Base-by-base conservation (phyloP, 2,329 filamentous ascomycete genomes). In the Paraphaeosphaeria sporulosa region DNA sequence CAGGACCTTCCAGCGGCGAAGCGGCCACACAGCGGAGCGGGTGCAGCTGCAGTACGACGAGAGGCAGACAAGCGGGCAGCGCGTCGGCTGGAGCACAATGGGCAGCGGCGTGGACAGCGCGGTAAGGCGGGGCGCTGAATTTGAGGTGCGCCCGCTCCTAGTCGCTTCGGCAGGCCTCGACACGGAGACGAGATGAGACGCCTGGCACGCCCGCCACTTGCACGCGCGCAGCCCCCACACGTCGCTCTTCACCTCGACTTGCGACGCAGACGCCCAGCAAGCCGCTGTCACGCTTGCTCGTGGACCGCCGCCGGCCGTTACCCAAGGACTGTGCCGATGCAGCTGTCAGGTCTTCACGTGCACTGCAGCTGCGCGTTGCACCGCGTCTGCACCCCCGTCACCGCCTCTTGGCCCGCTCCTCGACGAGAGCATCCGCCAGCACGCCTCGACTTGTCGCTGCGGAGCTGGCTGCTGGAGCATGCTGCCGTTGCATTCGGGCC, bases 31-130 rank as follows among this genome's bases (percentile, higher is more conserved):
- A 66, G 36, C 36, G 64, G 63, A 61, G 62, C 63, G 49, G 52
- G 55, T 51, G 61, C n/a, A 64, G 63, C 65, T 68, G 71, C 70
- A 50, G 73, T 74, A 66, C 68, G 63, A 75, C 72, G 42, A 49
- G 32, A 62, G 57, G 47, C 47, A 58, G 57, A 21, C 58, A 54
- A 53, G 44, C 32, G 36, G 52, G 59, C 53, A 64, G 63, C 51
- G 36, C 43, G 47, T 19, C 27, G 52, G 56, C 48, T 36, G 49
- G 58, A 55, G 38, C 38, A 63, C 58, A 59, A 58, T 44, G 55
- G 58, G 50, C 27, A 52, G 48, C 34, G 55, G 54, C 61, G 63
- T 30, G n/a, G 44, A 27, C 53, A 60, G 57, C 23, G 23, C 12
- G 23, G 17, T 40, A 46, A 56, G 48, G 40, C 47, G 58, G 52